These are phyloP conservation scores for Fraxinus anomala DNA, from an alignment of 257 asterid genomes.

Conservation along the genomic window DNA sequence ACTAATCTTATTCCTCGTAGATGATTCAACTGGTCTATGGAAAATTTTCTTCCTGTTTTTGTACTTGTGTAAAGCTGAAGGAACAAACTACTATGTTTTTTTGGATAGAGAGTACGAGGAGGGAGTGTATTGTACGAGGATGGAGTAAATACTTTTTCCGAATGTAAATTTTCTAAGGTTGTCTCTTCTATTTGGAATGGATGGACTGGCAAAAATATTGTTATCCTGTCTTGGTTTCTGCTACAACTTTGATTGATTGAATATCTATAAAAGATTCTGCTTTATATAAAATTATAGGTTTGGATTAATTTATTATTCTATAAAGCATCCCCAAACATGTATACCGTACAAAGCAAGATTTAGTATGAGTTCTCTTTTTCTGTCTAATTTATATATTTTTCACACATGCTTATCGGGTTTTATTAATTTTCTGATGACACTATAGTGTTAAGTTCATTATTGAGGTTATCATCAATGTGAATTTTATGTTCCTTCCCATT, in stretches of 20 bases:
- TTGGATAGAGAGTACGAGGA: not conserved
- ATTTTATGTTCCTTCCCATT: no score
- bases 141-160: no score
- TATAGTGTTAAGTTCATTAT: not conserved
- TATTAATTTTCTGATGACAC: not conserved
- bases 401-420: not conserved
- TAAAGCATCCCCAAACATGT: not conserved
- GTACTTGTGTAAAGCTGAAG: not conserved
- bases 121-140: not conserved
- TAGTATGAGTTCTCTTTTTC: not conserved
- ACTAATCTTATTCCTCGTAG: not conserved
- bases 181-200: not conserved
- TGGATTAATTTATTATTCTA: not conserved
- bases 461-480: not conserved
- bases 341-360: not conserved
- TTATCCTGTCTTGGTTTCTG: not conserved
- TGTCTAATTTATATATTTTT: not conserved
- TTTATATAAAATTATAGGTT: no score
- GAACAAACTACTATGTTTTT: not conserved
- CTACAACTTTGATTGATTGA: no score
- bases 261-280: not conserved
- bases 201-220: not conserved
- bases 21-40: not conserved
- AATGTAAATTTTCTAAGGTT: no score
- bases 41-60: not conserved